phyloP scores from a whole-genome alignment of 1,139 yeast genomes.

The Diutina ranongensis region DNA sequence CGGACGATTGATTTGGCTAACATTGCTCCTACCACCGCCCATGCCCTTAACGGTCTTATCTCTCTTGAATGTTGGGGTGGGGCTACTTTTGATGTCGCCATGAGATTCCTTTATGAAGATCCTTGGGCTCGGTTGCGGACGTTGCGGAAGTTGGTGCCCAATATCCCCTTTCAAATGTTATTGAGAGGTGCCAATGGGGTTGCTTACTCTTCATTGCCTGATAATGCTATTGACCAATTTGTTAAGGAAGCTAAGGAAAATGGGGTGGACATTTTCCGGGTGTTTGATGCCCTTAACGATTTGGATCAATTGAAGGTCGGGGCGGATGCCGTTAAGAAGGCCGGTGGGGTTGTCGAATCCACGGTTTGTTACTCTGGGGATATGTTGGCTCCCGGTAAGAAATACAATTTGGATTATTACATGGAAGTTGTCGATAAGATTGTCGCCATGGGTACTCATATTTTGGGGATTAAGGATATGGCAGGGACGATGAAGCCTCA shows the following conservation, averaged over 20 bases:
- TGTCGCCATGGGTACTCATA: conserved; percentile 91
- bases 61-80: conserved; percentile 99
- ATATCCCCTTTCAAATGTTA: conserved; percentile 98
- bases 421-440: conserved; percentile 69
- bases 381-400: conserved; percentile 90
- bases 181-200: conserved; percentile 99
- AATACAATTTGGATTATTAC: conserved; percentile 89
- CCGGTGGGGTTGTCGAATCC: conserved; percentile 98
- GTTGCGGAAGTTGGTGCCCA: conserved; percentile 84
- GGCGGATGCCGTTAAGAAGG: conserved; percentile 93
- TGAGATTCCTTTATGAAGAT: conserved; percentile 96
- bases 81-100: conserved; percentile 96
- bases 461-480: conserved; percentile 97
- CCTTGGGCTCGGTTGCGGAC: conserved; percentile 96
- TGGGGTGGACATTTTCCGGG: conserved; percentile 97
- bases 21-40: conserved; percentile 89
- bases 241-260: conserved; percentile 87
- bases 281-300: conserved; percentile 94
- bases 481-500: conserved; percentile 97
- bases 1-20: conserved; percentile 86
- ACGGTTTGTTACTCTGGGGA: conserved; percentile 98
- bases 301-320: conserved; percentile 95
- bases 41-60: conserved; percentile 82
- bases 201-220: conserved; percentile 94
- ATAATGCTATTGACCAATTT: conserved; percentile 96